Evolutionary conservation across 2,329 filamentous ascomycete genomes (phyloP), one percentile per base, ranked within the genome.

Genomic region (Fusarium sp.): DNA sequence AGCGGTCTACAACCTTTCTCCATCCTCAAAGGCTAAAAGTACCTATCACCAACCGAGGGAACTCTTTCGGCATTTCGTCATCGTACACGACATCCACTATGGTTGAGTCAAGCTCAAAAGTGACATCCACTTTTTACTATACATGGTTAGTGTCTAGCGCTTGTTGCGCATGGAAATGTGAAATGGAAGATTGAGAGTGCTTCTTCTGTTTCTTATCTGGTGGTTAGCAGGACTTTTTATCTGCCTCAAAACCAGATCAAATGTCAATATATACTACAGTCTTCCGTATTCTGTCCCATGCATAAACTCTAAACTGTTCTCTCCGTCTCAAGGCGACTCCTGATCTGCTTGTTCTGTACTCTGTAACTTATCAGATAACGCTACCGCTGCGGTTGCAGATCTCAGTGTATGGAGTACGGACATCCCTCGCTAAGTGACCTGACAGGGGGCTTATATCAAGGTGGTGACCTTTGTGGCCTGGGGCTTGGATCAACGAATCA

Each of bases 21-120:
- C 44, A 38, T 15, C 21, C 20, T 14, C 19, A 44, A 40, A 36
- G 17, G 34, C 9, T 17, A 61, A 45, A 61, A 45, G 55, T 61
- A 50, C 58, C 57, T 60, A 57, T 32, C 39, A 42, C 44, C 15
- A 56, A 23, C 64, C 28, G 39, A 61, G 40, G 49, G 50, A 63
- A 38, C 47, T 66, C 58, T 20, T 44, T 47, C 26, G 49, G 46
- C 39, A 64, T 67, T 67, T 67, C 64, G 64, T 67, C 64, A 67
- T 68, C 34, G 59, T 36, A 30, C 53, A 48, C 48, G 32, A 20
- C 21, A 42, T 43, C 57, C 57, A 60, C 55, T 24, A 45, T 46
- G 17, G 40, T 61, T 54, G 54, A 59, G 52, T 53, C 58, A 38
- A 54, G 46, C 43, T 36, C 34, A 19, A 38, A 11, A 21, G 42